Conservation (phyloP, 495 filamentous ascomycete species). For the Penicillium dipodomyicola region DNA sequence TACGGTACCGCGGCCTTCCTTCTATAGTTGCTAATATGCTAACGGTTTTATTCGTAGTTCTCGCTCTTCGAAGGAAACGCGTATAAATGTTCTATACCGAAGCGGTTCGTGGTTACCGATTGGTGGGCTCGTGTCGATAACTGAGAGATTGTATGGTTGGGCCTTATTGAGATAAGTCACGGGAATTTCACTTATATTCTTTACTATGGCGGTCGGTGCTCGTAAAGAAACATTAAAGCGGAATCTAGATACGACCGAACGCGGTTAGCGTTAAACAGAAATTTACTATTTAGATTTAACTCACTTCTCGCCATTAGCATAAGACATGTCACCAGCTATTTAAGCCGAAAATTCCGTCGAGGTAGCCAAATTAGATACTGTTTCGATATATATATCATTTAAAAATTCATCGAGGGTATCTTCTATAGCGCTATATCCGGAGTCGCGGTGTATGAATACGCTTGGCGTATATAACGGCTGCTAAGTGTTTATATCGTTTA, state of each 20-base stretch:
- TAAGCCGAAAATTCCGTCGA: conserved; percentile 28
- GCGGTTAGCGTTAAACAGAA: conserved; percentile 4
- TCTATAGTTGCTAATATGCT: conserved; percentile 93
- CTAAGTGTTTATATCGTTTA: conserved; percentile 66
- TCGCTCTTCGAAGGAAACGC: conserved; percentile 92
- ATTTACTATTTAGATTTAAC: conserved; percentile 13
- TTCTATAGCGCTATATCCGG: conserved; percentile 74
- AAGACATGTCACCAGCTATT: conserved; percentile 18
- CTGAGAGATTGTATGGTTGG: conserved; percentile 78
- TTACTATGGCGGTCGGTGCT: conserved; percentile 96
- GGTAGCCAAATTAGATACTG: conserved; percentile 27
- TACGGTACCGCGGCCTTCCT: conserved; percentile 83
- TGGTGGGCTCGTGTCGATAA: conserved; percentile 61
- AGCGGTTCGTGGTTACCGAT: conserved; percentile 44
- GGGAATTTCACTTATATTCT: conserved; percentile 79
- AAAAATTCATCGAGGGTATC: conserved; percentile 57
- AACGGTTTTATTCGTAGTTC: conserved; percentile 79
- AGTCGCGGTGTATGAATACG: conserved; percentile 72
- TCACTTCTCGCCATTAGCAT: conserved; percentile 51
- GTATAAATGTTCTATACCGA: conserved; percentile 80
- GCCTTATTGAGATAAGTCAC: conserved; percentile 97
- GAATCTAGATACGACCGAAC: conserved; percentile 56
- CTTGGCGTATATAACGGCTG: conserved; percentile 73
- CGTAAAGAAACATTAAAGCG: conserved; percentile 88
- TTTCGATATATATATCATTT: conserved; percentile 45